Percentiles rank a stretch among this genome's conserved stretches.
Evolutionary conservation across 2,329 filamentous ascomycete genomes (phyloP).

Genomic region (Chrysoporthe deuterocubensis): DNA sequence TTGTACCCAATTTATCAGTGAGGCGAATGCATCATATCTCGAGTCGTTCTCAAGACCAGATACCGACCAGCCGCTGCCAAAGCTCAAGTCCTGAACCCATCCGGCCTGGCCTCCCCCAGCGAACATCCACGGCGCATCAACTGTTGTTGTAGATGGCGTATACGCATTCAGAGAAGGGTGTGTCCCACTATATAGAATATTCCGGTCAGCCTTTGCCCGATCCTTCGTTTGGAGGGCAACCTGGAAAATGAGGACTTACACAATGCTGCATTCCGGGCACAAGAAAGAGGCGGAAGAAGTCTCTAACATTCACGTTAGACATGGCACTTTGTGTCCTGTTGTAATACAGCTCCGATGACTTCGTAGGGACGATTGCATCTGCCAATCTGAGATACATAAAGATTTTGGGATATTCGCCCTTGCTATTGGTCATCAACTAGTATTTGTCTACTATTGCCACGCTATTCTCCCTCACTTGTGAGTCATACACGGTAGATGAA

Average conservation of each 20-base stretch:
- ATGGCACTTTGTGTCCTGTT: slow-evolving; percentile 35
- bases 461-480: slow-evolving; percentile 33
- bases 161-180: slow-evolving; percentile 14
- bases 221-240: not conserved
- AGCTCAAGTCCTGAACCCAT: slow-evolving; percentile 21
- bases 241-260: slow-evolving; percentile 22
- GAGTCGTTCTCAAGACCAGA: slow-evolving; percentile 36
- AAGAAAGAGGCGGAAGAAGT: slow-evolving; percentile 54
- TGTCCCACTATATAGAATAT: slow-evolving; percentile 8
- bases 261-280: slow-evolving; percentile 56
- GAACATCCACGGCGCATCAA: slow-evolving; percentile 41
- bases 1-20: slow-evolving; percentile 32
- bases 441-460: slow-evolving; percentile 37
- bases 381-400: slow-evolving; percentile 51
- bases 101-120: slow-evolving; percentile 36
- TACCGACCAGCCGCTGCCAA: slow-evolving; percentile 32
- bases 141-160: slow-evolving; percentile 28
- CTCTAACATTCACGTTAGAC: slow-evolving; percentile 32
- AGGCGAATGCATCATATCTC: slow-evolving; percentile 37
- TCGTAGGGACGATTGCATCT: slow-evolving; percentile 46
- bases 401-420: slow-evolving; percentile 46
- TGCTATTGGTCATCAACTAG: slow-evolving; percentile 45
- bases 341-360: slow-evolving; percentile 43
- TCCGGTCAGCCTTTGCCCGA: slow-evolving; percentile 6
- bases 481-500: slow-evolving; percentile 18